Base-by-base conservation (phyloP, 768 basidiomycete genomes). In the Boletus rubroflammeus region DNA sequence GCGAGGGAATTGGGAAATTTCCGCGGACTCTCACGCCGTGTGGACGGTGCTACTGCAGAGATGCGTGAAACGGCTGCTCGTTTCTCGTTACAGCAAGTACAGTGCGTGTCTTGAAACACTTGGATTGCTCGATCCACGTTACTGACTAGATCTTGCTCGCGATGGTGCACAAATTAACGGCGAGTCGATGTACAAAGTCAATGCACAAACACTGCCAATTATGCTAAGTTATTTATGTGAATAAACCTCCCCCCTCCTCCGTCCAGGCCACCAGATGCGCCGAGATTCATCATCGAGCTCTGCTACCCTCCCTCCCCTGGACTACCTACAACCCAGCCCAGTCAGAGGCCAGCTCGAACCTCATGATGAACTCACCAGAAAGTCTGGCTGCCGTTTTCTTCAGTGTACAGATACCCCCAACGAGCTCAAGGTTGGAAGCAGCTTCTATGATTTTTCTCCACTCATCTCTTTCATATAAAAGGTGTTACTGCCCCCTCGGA, bases 361-460 rank as follows among this genome's bases (percentile, higher is more conserved):
- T n/a, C 76, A 79, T 42, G 83, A 87, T 51, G 70, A 72, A 13
- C 51, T 57, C 61, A 67, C 81, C 10, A 76, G 69, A 56, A 76
- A 73, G 55, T 76, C 82, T 26, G 85, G 86, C 50, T 86, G 84
- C 77, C 75, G 88, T 58, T 89, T 82, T 69, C 74, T 90, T 45
- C 87, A 90, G 65, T 84, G 83, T 51, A 88, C 86, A 17, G 86
- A 89, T 63, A 89, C 86, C 28, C 82, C 81, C 14, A 82, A 86
- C 70, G 85, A 90, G 67, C 78, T 89, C 65, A 87, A 85, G 77
- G 87, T 84, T 36, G 50, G 65, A 53, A 59, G n/a, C 31, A 34
- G 9, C 46, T 45, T 31, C 28, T 13, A 26, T 34, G 2, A 29
- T 28, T 40, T 36, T 45, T 23, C 15, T 25, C 44, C 31, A 43